Evolutionary conservation across 2,329 filamentous ascomycete species (phyloP).

Genomic region (Xylariales sp.): DNA sequence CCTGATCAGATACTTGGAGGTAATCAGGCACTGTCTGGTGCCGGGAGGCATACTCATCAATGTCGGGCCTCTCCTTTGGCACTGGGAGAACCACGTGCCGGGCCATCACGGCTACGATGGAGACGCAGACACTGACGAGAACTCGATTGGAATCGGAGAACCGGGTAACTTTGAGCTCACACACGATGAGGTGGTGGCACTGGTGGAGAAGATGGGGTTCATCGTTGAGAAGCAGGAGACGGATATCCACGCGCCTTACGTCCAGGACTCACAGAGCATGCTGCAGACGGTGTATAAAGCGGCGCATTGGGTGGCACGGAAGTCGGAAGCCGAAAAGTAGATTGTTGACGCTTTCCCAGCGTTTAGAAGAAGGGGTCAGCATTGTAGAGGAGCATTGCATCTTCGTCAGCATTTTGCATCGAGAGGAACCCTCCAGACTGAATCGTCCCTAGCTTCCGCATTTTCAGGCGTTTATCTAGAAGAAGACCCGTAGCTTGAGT

Average conservation of each 20-base stretch:
- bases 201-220: constrained; percentile 76
- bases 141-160: constrained; percentile 69
- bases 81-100: constrained; percentile 75
- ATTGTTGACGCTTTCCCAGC: not conserved
- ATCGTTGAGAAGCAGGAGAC: constrained; percentile 59
- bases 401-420: too few species aligned
- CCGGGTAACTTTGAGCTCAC: constrained; percentile 87
- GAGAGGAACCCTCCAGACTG: too few species aligned
- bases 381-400: not conserved
- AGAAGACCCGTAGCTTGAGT: too few species aligned
- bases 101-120: constrained; percentile 51
- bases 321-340: constrained; percentile 35
- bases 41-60: constrained; percentile 82
- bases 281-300: constrained; percentile 76
- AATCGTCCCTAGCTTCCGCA: too few species aligned
- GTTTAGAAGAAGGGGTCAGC: not conserved
- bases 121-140: constrained; percentile 44
- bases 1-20: constrained; percentile 81
- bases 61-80: constrained; percentile 87
- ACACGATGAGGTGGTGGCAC: constrained; percentile 76
- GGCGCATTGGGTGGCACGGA: constrained; percentile 81
- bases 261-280: constrained; percentile 82
- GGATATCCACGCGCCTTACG: constrained; percentile 71
- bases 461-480: too few species aligned
- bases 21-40: constrained; percentile 72